Conservation (phyloP, 768 basidiomycete species). For the Amanita inopinata region DNA sequence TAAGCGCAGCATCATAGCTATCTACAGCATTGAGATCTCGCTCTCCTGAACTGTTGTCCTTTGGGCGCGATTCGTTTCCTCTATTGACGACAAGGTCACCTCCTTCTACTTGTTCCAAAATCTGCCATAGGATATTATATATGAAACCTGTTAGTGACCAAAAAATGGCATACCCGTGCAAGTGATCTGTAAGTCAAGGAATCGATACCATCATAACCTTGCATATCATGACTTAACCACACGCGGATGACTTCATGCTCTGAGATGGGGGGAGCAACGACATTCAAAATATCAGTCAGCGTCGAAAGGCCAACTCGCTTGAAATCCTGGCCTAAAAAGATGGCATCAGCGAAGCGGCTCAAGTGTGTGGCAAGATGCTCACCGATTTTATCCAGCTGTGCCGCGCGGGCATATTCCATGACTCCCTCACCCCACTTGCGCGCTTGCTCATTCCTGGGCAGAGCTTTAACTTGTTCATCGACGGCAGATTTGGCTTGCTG, state of each 20-base stretch:
- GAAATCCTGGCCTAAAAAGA: slow-evolving; percentile 70
- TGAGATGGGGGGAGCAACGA: slow-evolving; percentile 95
- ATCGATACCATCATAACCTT: slow-evolving; percentile 92
- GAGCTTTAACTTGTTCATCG: slow-evolving; percentile 86
- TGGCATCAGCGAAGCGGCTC: slow-evolving; percentile 6
- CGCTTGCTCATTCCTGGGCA: slow-evolving; percentile 80
- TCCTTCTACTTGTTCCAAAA: slow-evolving; percentile 92
- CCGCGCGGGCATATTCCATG: slow-evolving; percentile 77
- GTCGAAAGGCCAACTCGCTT: slow-evolving; percentile 83
- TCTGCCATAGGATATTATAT: slow-evolving; percentile 30
- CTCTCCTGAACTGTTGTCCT: slow-evolving; percentile 35
- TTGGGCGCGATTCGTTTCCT: slow-evolving; percentile 68
- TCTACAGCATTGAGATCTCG: slow-evolving; percentile 80
- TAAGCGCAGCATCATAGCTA: slow-evolving; percentile 74
- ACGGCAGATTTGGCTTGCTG: slow-evolving; percentile 84
- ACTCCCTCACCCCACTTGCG: slow-evolving; percentile 84
- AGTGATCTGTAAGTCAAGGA: slow-evolving; percentile 86
- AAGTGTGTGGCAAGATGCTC: slow-evolving; percentile 16
- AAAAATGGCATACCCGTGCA: slow-evolving; percentile 49
- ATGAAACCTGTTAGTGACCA: not conserved
- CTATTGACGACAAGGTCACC: slow-evolving; percentile 85
- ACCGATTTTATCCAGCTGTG: slow-evolving; percentile 90
- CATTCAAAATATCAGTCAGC: slow-evolving; percentile 86
- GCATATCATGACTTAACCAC: slow-evolving; percentile 94
- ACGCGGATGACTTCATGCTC: slow-evolving; percentile 98